Evolutionary conservation across 306 rosid genomes (phyloP), one percentile per base, ranked within the genome.

Genomic region (Cucumis cinereus): DNA sequence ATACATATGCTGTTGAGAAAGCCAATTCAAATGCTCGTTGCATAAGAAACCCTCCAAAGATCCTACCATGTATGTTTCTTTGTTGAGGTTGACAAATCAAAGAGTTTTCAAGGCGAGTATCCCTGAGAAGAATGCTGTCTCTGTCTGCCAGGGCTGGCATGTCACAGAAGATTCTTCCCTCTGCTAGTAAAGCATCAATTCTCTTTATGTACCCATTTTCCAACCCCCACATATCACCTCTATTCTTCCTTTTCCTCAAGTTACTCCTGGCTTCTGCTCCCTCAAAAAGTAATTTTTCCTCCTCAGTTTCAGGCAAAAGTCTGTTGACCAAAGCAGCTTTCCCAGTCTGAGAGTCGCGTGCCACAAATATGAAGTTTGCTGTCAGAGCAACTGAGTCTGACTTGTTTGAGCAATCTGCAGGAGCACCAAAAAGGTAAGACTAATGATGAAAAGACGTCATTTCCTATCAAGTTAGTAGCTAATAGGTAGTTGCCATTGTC

Each of bases 41-140:
- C 99, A 95, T 90, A 85, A 95, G 70, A 82, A 95, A 92, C 55
- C 99, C 98, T 81, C 99, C 99, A 14, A 95, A 95, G 78, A 95
- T 90, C 77, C 98, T 88, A 77, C 99, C 99, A 75, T 95, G 93
- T 53, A 95, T 90, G 84, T 95, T 95, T 86, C 99, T 89, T 80
- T 92, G 99, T 77, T 95, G 99, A 17, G 99, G 97, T 69, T 92
- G 98, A 86, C 99, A 95, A 71, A 95, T 83, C 70, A 95, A 83
- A 28, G 98, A 82, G 80, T 88, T 93, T 75, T 91, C 98, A 2
- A 91, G 93, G 78, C 87, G 57, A 11, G 97, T 91, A 79, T 93
- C 90, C 82, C 85, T 87, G 30, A 90, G 87, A 81, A 93, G 96
- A 87, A 93, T 93, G 86, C 96, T 93, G 87, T 93, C 83, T 84